phyloP scores from a whole-genome alignment of 495 filamentous ascomycete genomes.

The Astrocystis sublimbata region DNA sequence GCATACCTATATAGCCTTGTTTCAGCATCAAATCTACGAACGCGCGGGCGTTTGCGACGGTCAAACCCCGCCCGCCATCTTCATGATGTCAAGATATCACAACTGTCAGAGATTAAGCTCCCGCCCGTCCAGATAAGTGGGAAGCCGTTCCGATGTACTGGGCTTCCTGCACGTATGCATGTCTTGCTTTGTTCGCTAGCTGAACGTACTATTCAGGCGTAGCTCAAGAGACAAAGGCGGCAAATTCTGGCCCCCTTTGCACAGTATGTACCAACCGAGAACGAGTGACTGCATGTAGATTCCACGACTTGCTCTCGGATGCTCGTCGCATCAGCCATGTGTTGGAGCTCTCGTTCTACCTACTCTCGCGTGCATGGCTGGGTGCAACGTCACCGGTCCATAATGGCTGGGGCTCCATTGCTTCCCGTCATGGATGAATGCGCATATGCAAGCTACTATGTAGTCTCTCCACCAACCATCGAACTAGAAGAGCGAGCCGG shows the following conservation, averaged over 20 bases:
- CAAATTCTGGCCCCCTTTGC: background rate
- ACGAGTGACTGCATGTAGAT: background rate
- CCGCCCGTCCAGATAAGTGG: background rate
- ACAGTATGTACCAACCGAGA: background rate
- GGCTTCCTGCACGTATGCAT: too few relatives aligned
- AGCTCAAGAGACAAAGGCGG: background rate
- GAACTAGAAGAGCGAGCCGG: background rate
- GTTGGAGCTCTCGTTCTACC: background rate
- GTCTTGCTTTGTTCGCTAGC: slow-evolving; percentile 3
- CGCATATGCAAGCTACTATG: background rate
- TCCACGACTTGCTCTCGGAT: background rate
- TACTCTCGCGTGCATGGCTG: background rate
- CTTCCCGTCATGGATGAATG: background rate
- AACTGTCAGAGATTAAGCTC: slow-evolving; percentile 8
- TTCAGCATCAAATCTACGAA: background rate
- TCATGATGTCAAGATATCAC: slow-evolving; percentile 5
- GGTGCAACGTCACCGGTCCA: slow-evolving; percentile 12
- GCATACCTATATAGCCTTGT: slow-evolving; percentile 1
- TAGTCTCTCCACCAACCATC: slow-evolving; percentile 9
- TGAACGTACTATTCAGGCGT: background rate
- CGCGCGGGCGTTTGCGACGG: background rate
- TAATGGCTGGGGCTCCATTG: background rate
- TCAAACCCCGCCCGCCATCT: background rate
- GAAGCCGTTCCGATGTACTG: background rate
- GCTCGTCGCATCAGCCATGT: too few relatives aligned